A percentile compares a stretch with the other conserved stretches of the same genome.
phyloP scores from a whole-genome alignment of 306 rosid species.

The Sechiopsis laciniata region DNA sequence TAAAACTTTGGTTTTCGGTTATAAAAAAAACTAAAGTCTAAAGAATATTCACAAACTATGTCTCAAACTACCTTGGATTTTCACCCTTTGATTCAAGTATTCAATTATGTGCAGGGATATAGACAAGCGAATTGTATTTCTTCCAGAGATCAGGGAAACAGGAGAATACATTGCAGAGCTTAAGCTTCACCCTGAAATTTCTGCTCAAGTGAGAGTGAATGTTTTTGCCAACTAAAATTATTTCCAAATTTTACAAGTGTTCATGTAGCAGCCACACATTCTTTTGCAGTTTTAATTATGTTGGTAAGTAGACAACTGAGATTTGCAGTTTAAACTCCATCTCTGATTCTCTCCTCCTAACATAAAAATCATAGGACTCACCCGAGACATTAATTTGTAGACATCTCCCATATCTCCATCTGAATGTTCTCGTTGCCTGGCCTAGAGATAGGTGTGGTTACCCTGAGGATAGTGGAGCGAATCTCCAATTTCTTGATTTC shows the following conservation, averaged over 20 bases:
- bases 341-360: not conserved
- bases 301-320: not conserved
- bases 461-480: no score
- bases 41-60: not conserved
- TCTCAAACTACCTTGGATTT: slow-evolving; percentile 11
- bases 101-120: slow-evolving; percentile 50
- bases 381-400: no score
- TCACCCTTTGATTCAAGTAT: not conserved
- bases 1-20: no score
- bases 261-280: slow-evolving; percentile 14
- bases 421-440: no score
- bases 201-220: slow-evolving; percentile 66
- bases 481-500: no score
- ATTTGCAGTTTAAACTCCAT: not conserved
- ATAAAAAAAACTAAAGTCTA: not conserved
- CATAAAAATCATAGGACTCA: not conserved
- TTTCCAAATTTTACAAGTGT: slow-evolving; percentile 12
- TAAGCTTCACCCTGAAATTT: slow-evolving; percentile 94
- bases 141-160: slow-evolving; percentile 82
- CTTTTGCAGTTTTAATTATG: not conserved
- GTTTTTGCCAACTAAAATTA: slow-evolving; percentile 62
- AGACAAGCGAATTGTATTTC: slow-evolving; percentile 76
- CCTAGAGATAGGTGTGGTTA: no score
- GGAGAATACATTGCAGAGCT: slow-evolving; percentile 86
- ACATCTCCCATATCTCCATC: no score